Evolutionary conservation across 148 eudicot species (phyloP), one percentile per base, ranked within the genome.

Genomic region (Hydrangea macrophylla): DNA sequence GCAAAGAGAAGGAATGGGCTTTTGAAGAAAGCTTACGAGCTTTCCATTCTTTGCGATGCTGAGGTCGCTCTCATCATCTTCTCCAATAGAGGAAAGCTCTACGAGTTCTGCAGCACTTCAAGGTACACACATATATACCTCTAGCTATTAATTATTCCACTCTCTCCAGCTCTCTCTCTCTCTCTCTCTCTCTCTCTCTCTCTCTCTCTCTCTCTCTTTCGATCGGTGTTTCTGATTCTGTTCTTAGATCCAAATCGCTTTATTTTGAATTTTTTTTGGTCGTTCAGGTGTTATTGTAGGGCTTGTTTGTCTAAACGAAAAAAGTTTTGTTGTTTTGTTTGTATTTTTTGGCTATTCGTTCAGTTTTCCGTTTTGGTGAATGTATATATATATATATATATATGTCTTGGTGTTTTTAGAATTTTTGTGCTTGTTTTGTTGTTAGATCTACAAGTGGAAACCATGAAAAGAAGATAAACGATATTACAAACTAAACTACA

Each of bases 21-120:
- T 44, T 64, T 84, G 76, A 84, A 84, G 81, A 84, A 84, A 79
- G 88, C 88, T 13, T 84, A 84, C 75, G 88, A 84, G 54, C 81
- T 84, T 20, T 81, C 88, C 6, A 83, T 84, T 5, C 84, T 84
- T 36, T 84, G 87, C 69, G 87, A 84, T 64, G 87, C 87, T 54
- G 87, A 84, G 60, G 82, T 84, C 75, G 88, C 82, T 60, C 83
- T 84, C 65, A 82, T 85, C 78, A 79, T 85, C 88, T 85, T 85
- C 86, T 85, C 88, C 35, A 85, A 77, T 70, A 50, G 82, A 45
- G 88, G 88, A 54, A 84, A 84, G 70, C 81, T 85, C 28, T 85
- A 77, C 58, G 86, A 85, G 58, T 85, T 85, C 40, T 85, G 86
- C 85, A 79, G 84, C 55, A 77, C 78, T 68, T 76, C 88, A 67